Evolutionary conservation across 169 alveolate genomes (phyloP), one percentile per base, ranked within the genome.

Genomic region (Toxoplasma gondii): DNA sequence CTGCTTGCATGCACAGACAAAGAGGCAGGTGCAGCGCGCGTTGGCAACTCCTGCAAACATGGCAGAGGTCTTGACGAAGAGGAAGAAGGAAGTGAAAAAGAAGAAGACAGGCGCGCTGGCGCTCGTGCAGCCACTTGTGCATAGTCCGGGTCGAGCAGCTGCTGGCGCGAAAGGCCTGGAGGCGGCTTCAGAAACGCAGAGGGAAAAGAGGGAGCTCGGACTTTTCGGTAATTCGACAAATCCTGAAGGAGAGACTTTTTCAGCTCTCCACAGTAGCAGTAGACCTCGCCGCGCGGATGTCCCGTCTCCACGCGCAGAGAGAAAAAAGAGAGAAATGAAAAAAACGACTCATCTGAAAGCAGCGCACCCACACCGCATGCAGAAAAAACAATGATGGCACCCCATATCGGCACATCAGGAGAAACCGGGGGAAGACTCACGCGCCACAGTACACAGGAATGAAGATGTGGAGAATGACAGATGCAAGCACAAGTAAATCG

Each of bases 141-240:
- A 27, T 91, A 91, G 91, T 91, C 94, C 34, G 94, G 94, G 70
- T 91, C 94, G 44, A 91, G 91, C 70, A 91, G 91, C 53, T 80
- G 82, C 94, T 91, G 91, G 49, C 94, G 58, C 9, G 94, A 91
- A 70, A 82, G 64, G 44, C 53, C 69, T 9, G 29, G 34, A 9
- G 93, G 93, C 41, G 45, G 91, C 43, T 16, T 22, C 34, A 91
- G 86, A 38, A 44, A 91, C 36, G 84, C 86, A 80, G 94, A 91
- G 24, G 94, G 91, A 31, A 54, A 87, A 49, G 91, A 34, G 4
- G 94, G 58, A 10, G 91, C 91, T 19, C 87, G 87, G 7, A 88
- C 91, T 34, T 91, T 91, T 54, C 78, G 78, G 84, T 81, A 91
- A n/a, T 58, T 78, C 36, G 91, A 49, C 67, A 91, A 82, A 36